Conservation (phyloP, 2,329 filamentous ascomycete genomes). For the Ploettnerulaceae sp. region DNA sequence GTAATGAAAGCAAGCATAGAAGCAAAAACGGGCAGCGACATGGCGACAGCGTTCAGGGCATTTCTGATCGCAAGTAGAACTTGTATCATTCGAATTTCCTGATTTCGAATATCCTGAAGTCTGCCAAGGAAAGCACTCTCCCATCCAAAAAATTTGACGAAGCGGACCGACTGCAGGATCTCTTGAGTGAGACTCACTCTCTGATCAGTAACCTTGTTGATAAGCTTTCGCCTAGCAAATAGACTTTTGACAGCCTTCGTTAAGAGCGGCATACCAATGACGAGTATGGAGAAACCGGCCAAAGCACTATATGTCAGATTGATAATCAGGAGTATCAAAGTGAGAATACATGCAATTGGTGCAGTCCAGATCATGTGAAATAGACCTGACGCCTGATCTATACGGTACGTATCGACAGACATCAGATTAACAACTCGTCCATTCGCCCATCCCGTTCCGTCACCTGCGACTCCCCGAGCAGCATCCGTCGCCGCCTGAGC, state of each 20-base stretch:
- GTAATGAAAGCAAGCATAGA: constrained; percentile 95
- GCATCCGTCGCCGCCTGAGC: constrained; percentile 38
- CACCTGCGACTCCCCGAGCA: constrained; percentile 51
- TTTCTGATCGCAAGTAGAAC: constrained; percentile 68
- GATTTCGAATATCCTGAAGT: constrained; percentile 65
- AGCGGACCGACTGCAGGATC: constrained; percentile 83
- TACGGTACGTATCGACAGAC: constrained; percentile 90
- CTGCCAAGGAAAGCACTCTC: constrained; percentile 80
- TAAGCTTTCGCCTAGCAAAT: constrained; percentile 67
- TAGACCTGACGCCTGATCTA: constrained; percentile 82
- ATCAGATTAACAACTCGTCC: constrained; percentile 89
- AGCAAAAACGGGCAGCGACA: constrained; percentile 73
- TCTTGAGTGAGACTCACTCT: constrained; percentile 88
- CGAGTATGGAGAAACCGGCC: constrained; percentile 77
- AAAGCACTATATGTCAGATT: constrained; percentile 89
- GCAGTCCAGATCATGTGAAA: constrained; percentile 91
- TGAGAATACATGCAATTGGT: constrained; percentile 72
- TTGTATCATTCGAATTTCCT: constrained; percentile 81
- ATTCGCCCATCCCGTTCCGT: constrained; percentile 84
- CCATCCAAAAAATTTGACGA: constrained; percentile 97
- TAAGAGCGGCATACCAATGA: constrained; percentile 72
- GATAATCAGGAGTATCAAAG: constrained; percentile 72
- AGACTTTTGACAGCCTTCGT: constrained; percentile 72
- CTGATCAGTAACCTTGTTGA: constrained; percentile 93
- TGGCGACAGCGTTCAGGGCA: constrained; percentile 59